A percentile compares a stretch with the other conserved stretches of the same genome.
Conservation (phyloP, 495 filamentous ascomycete genomes). For the Penicillium tannophilum region DNA sequence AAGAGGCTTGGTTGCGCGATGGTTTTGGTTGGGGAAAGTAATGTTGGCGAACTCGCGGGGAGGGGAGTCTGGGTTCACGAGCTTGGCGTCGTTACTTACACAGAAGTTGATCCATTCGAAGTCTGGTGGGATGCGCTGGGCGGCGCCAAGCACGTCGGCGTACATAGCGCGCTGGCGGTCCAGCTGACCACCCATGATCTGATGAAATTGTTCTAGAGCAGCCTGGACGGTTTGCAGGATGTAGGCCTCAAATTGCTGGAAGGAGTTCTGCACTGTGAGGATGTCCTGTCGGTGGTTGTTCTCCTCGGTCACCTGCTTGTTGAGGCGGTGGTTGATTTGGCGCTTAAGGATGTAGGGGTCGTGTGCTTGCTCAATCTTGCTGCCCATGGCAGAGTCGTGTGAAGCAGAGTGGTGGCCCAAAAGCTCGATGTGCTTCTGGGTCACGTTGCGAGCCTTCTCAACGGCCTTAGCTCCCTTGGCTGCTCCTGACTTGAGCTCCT, state of each 20-base stretch:
- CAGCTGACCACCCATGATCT: constrained; percentile 74
- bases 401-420: constrained; percentile 79
- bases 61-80: constrained; percentile 79
- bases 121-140: constrained; percentile 80
- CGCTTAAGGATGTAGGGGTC: constrained; percentile 90
- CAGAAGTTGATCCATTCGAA: constrained; percentile 92
- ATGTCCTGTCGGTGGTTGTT: constrained; percentile 93
- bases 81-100: constrained; percentile 62
- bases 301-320: constrained; percentile 91
- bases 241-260: constrained; percentile 85
- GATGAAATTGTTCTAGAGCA: constrained; percentile 76
- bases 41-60: constrained; percentile 71
- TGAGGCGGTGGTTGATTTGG: constrained; percentile 76
- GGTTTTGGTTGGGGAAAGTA: constrained; percentile 84
- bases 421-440: constrained; percentile 95
- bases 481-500: constrained; percentile 84
- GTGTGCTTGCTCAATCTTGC: constrained; percentile 63
- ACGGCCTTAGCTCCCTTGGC: constrained; percentile 85
- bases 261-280: constrained; percentile 83
- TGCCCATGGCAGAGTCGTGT: constrained; percentile 67
- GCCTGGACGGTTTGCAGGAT: constrained; percentile 80
- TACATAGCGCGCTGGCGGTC: constrained; percentile 80
- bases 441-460: constrained; percentile 80
- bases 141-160: constrained; percentile 74
- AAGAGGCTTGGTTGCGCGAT: constrained; percentile 74